Base-by-base conservation (phyloP, 371 early-diverging fungal species). In the Cokeromyces recurvatus region DNA sequence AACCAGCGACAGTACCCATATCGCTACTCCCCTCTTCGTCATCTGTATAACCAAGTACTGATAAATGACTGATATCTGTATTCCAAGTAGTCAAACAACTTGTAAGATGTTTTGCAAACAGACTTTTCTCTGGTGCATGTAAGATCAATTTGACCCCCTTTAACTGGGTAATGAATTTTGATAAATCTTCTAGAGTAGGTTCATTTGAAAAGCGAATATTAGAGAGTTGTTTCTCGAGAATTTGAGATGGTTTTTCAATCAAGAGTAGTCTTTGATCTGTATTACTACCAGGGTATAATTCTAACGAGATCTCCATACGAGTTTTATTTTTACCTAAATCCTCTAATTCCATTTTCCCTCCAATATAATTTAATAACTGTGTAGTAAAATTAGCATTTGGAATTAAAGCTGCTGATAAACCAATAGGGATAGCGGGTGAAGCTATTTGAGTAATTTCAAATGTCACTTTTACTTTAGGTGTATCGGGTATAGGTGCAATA, bases 361-460 rank as follows among this genome's bases (percentile, higher is more conserved):
- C 77, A 32, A 81, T 62, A 38, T 71, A 75, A 20, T 46, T 56
- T 10, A 84, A 51, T 1, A 84, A 44, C 48, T 72, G 74, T 22
- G 62, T 62, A 8, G 81, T 80, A 21, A 79, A 46, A 20, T 74
- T 72, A 0, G 74, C 70, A 42, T 76, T 77, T 5, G 72, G 72
- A 14, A 68, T 53, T 12, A 49, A 19, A 4, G 67, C 59, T 10
- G 53, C 21, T 16, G 55, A 55, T 8, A 64, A 34, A 5, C 62
- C 60, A 3, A 53, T 45, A 3, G 64, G 63, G 20, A 70, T 66
- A 24, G 67, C 53, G 6, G 71, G 71, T 16, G 72, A 75, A 6
- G 69, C 64, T 6, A 61, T 59, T 36, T 79, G 76, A 0, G 56
- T 68, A 37, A 82, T 77, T 38, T 82, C 74, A 46, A 82, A 72